Evolutionary conservation across 352 stramenopile species (phyloP).

Genomic region (Salisapilia sapeloensis): DNA sequence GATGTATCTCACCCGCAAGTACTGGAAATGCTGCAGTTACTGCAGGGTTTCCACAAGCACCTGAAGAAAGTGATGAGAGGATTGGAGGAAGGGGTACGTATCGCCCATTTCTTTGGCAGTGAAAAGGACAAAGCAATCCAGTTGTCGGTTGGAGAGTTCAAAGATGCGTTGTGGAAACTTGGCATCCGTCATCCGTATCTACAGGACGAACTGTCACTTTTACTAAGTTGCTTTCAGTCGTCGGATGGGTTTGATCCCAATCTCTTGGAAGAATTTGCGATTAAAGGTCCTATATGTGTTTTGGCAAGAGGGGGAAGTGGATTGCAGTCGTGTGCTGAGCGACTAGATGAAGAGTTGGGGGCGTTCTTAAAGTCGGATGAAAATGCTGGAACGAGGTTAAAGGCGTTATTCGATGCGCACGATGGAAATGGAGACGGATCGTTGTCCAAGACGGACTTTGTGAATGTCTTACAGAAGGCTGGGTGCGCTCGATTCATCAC

Average conservation of each 20-base stretch:
- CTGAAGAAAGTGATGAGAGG: constrained; percentile 1
- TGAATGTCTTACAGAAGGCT: constrained; percentile 40
- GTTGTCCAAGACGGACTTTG: constrained; percentile 43
- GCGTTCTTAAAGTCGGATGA: constrained; percentile 35
- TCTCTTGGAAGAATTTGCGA: no score
- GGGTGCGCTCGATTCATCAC: constrained; percentile 39
- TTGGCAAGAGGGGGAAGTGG: no score
- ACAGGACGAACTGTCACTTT: constrained; percentile 39
- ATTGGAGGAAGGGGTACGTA: constrained; percentile 21
- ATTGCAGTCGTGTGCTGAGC: constrained; percentile 33
- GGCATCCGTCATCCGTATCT: constrained; percentile 47
- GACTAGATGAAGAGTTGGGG: constrained; percentile 35
- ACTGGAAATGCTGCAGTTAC: constrained; percentile 24
- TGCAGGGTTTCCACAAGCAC: constrained; percentile 25
- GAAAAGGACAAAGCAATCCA: constrained; percentile 15
- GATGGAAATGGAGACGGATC: constrained; percentile 31
- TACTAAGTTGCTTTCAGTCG: constrained; percentile 33
- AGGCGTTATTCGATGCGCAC: constrained; percentile 30
- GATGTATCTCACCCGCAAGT: constrained; percentile 7
- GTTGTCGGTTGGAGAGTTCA: constrained; percentile 41
- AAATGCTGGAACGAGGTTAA: constrained; percentile 22
- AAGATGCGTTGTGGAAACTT: constrained; percentile 47
- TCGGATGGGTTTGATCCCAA: constrained; percentile 23
- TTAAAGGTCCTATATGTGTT: no score
- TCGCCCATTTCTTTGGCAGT: no score